Percentiles rank a stretch among this genome's conserved stretches.
Evolutionary conservation across 495 filamentous ascomycete species (phyloP).

Genomic region (Hypoxylon rickii): DNA sequence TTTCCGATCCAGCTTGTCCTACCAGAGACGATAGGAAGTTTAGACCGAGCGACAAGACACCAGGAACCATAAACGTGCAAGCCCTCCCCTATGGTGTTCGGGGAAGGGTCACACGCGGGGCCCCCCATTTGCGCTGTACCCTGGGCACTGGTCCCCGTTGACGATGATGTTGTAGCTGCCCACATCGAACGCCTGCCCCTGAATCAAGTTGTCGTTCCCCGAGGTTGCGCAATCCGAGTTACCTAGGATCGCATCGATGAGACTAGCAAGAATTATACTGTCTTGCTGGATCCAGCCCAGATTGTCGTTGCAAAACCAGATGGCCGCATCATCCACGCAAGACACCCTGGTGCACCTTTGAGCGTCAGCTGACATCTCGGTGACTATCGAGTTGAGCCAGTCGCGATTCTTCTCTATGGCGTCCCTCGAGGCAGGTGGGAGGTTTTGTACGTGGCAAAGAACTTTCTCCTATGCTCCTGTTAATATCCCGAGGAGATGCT

Average conservation of each 20-base stretch:
- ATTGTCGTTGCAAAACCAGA: constrained; percentile 23
- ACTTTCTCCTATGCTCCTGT: constrained; percentile 1
- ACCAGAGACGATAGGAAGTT: too few species aligned
- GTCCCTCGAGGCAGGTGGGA: not conserved
- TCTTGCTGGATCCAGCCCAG: constrained; percentile 1
- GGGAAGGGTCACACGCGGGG: too few species aligned
- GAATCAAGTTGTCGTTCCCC: not conserved
- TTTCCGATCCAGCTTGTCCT: too few species aligned
- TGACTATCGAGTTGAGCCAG: not conserved
- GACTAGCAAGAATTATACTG: constrained; percentile 2
- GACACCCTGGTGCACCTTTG: constrained; percentile 5
- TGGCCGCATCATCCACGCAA: not conserved
- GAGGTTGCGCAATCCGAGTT: constrained; percentile 1
- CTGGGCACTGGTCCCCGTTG: constrained; percentile 45
- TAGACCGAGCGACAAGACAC: too few species aligned
- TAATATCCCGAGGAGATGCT: too few species aligned
- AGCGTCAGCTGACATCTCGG: not conserved
- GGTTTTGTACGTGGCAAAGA: constrained; percentile 7
- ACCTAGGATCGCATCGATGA: not conserved
- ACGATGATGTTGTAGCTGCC: constrained; percentile 10
- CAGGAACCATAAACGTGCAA: too few species aligned
- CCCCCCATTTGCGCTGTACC: too few species aligned
- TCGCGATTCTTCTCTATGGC: not conserved
- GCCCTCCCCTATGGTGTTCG: too few species aligned
- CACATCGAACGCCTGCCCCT: constrained; percentile 7